Evolutionary conservation across 768 basidiomycete genomes (phyloP).

Genomic region (Calocera viscosa): DNA sequence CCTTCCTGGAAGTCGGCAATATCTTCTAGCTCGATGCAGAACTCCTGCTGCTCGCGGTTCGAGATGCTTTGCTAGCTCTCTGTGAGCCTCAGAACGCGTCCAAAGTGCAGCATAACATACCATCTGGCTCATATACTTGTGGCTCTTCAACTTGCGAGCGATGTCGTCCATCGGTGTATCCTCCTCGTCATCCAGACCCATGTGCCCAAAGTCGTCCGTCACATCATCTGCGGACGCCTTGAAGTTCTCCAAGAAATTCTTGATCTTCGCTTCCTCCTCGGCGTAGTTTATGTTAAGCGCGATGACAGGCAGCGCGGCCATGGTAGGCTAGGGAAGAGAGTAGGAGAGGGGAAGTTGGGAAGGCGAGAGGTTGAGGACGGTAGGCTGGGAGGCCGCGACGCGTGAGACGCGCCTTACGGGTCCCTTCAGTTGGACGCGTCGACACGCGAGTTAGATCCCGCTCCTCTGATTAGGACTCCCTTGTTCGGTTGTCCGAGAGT

Average conservation of each 20-base stretch:
- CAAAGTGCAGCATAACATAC: constrained; percentile 34
- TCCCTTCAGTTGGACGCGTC: constrained; percentile 5
- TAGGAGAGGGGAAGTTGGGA: background rate
- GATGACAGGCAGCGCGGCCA: constrained; percentile 20
- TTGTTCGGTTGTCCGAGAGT: too few species aligned
- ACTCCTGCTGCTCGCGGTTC: constrained; percentile 83
- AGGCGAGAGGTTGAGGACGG: background rate
- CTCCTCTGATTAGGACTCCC: background rate
- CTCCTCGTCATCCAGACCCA: constrained; percentile 45
- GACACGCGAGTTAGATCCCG: background rate
- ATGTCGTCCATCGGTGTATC: constrained; percentile 32
- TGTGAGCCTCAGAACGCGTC: constrained; percentile 9
- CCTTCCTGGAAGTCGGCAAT: constrained; percentile 59
- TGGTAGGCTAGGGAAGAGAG: background rate
- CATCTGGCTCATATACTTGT: constrained; percentile 73
- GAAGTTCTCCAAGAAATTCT: constrained; percentile 57
- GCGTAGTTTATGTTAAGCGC: constrained; percentile 50
- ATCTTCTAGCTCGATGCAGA: constrained; percentile 83
- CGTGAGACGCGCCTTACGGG: background rate
- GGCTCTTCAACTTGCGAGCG: constrained; percentile 8
- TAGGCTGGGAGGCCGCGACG: background rate
- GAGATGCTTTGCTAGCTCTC: constrained; percentile 70
- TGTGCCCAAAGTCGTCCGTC: constrained; percentile 51
- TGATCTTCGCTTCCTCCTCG: constrained; percentile 61
- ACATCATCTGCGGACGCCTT: constrained; percentile 46